Conservation (phyloP, 257 asterid genomes). For the Petunia secreta region DNA sequence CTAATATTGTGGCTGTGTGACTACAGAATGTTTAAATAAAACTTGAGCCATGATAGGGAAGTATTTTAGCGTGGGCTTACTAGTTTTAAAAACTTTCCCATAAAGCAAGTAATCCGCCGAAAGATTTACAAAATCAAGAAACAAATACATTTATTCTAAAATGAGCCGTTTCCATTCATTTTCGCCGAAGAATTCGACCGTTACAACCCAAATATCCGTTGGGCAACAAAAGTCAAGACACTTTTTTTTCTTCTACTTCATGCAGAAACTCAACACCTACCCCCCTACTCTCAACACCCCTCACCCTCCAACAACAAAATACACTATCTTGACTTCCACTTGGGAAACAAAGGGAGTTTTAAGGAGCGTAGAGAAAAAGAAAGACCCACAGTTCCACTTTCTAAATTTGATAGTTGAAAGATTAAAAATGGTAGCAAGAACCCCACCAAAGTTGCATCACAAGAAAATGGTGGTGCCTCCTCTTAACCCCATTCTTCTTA, state of each 20-base stretch:
- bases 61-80: not conserved
- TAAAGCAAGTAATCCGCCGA: conserved; percentile 14
- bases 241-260: conserved; percentile 18
- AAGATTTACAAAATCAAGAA: not conserved
- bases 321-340: conserved; percentile 30
- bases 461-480: conserved; percentile 47
- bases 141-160: conserved; percentile 4
- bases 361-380: conserved; percentile 21
- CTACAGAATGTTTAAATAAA: too few relatives aligned
- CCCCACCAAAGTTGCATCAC: conserved; percentile 60
- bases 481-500: conserved; percentile 66
- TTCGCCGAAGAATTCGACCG: conserved; percentile 25
- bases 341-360: conserved; percentile 28
- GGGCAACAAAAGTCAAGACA: conserved; percentile 19
- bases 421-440: conserved; percentile 81
- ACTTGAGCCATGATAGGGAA: too few relatives aligned
- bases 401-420: not conserved
- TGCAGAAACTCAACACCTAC: conserved; percentile 13
- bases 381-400: conserved; percentile 4
- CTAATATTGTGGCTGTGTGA: too few relatives aligned
- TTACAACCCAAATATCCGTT: conserved; percentile 27
- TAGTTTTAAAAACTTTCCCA: not conserved
- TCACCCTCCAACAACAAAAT: not conserved
- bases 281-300: not conserved
- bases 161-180: conserved; percentile 21